These are phyloP conservation scores for Cyclotella cryptica DNA, from an alignment of 108 stramenopile genomes.

Conservation along the genomic window DNA sequence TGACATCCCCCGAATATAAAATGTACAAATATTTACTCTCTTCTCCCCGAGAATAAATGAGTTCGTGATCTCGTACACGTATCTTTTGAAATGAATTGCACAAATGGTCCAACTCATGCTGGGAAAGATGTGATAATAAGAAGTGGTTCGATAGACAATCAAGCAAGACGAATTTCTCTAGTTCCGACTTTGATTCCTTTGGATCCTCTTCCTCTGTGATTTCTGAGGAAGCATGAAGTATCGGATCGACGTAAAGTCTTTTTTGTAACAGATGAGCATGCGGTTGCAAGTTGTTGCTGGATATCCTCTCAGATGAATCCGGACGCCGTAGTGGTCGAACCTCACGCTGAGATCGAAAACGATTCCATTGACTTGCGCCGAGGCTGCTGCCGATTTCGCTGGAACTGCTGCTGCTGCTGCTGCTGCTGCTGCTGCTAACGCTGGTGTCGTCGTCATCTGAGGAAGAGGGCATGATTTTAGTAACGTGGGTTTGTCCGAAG, in stretches of 20 bases:
- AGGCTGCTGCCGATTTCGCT: conserved; percentile 17
- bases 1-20: conserved; percentile 50
- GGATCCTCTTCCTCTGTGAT: background rate
- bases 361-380: conserved; percentile 29
- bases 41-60: conserved; percentile 38
- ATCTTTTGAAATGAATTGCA: conserved; percentile 32
- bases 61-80: conserved; percentile 26
- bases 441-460: background rate
- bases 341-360: background rate
- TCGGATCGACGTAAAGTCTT: background rate
- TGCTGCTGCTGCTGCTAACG: background rate
- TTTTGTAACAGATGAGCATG: conserved; percentile 6
- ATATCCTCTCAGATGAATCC: background rate
- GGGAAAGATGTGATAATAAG: conserved; percentile 23
- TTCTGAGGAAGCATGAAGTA: background rate
- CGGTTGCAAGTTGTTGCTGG: background rate
- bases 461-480: conserved; percentile 12
- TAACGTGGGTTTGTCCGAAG: background rate
- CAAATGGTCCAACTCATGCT: conserved; percentile 18
- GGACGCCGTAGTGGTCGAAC: conserved; percentile 1
- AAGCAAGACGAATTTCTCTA: conserved; percentile 37
- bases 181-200: conserved; percentile 25
- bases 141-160: conserved; percentile 49
- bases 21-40: conserved; percentile 47
- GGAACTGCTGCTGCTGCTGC: conserved; percentile 7